Evolutionary conservation across 257 asterid genomes (phyloP), one percentile per base, ranked within the genome.

Genomic region (Solanum clarkiae): DNA sequence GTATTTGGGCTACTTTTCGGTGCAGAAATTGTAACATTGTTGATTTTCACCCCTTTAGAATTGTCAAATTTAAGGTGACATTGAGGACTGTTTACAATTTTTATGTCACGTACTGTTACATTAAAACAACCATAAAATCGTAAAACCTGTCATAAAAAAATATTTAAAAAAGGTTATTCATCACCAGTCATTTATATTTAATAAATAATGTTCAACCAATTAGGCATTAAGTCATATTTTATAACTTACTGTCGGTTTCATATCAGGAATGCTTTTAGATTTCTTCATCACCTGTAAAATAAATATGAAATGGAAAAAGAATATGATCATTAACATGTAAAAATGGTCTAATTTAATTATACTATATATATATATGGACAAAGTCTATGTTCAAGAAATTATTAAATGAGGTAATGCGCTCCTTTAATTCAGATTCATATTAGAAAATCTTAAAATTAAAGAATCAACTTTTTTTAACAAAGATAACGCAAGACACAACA

Each of bases 41-140:
- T 68, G 53, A 95, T 91, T 81, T 88, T 86, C 17, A 93, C 93
- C 10, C 92, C 91, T 81, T 85, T 86, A 6, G 94, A 93, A 87
- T 91, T 85, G 89, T 95, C 98, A 83, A 95, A 95, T 84, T 95
- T 95, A 7, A 95, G 88, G 86, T 95, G 98, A 80, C 98, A 95
- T 32, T 88, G 91, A 4, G 98, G 98, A 82, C 98, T 95, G 47
- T 93, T 92, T 62, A 82, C 20, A 82, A 95, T 92, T 18, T 65
- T 89, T 10, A 95, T 88, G 65, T 87, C 96, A 10, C 91, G 85
- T 62, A 95, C 91, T 10, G 92, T 91, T 82, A 94, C 87, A 65
- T 93, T 89, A 47, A 80, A 69, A 87, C 98, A 88, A 6, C 68
- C 84, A 26, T 92, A 95, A 90, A 95, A 95, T 90, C 98, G 92